Evolutionary conservation across 257 asterid species (phyloP), one percentile per base, ranked within the genome.

Genomic region (Ehretia macrophylla): DNA sequence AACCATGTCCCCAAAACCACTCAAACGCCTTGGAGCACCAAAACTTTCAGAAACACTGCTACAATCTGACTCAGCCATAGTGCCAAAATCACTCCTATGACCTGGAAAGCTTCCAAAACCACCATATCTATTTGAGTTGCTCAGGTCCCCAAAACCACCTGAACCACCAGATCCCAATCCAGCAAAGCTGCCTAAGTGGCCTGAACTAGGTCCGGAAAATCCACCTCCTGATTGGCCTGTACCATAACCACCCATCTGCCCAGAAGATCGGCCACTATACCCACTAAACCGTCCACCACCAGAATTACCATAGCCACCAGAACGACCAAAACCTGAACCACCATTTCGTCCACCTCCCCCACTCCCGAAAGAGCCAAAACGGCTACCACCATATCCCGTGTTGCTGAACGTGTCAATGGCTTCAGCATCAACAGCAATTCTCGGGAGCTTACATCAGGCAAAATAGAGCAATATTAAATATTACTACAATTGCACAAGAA

Each of bases 251-350:
- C 84, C 79, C 49, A 76, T 76, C 37, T 64, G 64, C 21, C 16
- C 69, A 61, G 63, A 66, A 21, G 47, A 56, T 23, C 76, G 58
- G 60, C 60, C 57, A 40, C 64, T 77, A 62, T 59, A 71, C 42
- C 77, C 85, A 72, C 56, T 72, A 62, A 32, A 53, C 48, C 65
- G 72, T 19, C 73, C 72, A 69, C 72, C 63, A 4, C 75, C 52
- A 56, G 81, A 74, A 57, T 44, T 62, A 44, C 90, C 81, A 75
- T 23, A 83, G 10, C 85, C 83, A 64, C 92, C 81, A 66, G 77
- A 74, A 8, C 83, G 81, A 14, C 92, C 94, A 65, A 68, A 72
- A 17, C 86, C 83, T 16, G 81, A 83, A 59, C 67, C 86, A 56
- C 90, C 85, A 61, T 68, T 73, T 21, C 86, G 76, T 18, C 93